Conservation (phyloP, 2,329 filamentous ascomycete species). For the Pyricularia sp. region DNA sequence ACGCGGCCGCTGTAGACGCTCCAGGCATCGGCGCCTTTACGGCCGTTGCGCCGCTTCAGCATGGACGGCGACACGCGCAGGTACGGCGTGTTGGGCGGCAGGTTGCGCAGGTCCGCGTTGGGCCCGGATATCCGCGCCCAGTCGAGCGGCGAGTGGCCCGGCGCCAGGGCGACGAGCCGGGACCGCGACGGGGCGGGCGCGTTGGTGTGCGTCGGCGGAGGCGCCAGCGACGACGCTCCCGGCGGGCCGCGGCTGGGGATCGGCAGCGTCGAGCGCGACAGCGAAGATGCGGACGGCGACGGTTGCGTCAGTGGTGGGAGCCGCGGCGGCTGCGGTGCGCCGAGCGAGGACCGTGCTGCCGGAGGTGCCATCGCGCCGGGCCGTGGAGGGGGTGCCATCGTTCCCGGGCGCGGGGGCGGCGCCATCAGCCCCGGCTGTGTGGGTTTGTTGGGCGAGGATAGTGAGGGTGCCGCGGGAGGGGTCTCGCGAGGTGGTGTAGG, state of each 20-base stretch:
- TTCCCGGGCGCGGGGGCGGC: conserved; percentile 16
- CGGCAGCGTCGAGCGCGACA: conserved; percentile 14
- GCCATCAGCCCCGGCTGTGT: conserved; percentile 12
- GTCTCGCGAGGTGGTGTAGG: conserved; percentile 6
- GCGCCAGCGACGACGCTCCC: conserved; percentile 30
- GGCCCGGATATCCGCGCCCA: conserved; percentile 72
- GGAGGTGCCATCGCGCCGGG: conserved; percentile 6
- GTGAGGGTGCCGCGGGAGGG: not conserved
- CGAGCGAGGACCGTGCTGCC: conserved; percentile 2
- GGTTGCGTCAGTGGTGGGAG: conserved; percentile 13
- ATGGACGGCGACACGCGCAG: conserved; percentile 70
- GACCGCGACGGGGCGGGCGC: conserved; percentile 27
- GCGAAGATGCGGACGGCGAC: conserved; percentile 14
- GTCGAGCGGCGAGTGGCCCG: conserved; percentile 88
- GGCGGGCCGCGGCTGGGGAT: conserved; percentile 25
- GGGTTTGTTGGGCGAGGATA: not conserved
- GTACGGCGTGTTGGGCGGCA: conserved; percentile 38
- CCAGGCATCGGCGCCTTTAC: conserved; percentile 81
- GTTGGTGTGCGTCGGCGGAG: conserved; percentile 39
- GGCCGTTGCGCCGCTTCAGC: conserved; percentile 66
- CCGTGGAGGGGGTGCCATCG: conserved; percentile 9
- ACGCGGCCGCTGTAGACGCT: conserved; percentile 79
- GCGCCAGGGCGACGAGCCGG: conserved; percentile 67
- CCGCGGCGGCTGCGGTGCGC: conserved; percentile 8
- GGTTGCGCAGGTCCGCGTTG: conserved; percentile 51